Evolutionary conservation across 208 protist genomes (phyloP), one percentile per base, ranked within the genome.

Genomic region (Crithidia mellificae): DNA sequence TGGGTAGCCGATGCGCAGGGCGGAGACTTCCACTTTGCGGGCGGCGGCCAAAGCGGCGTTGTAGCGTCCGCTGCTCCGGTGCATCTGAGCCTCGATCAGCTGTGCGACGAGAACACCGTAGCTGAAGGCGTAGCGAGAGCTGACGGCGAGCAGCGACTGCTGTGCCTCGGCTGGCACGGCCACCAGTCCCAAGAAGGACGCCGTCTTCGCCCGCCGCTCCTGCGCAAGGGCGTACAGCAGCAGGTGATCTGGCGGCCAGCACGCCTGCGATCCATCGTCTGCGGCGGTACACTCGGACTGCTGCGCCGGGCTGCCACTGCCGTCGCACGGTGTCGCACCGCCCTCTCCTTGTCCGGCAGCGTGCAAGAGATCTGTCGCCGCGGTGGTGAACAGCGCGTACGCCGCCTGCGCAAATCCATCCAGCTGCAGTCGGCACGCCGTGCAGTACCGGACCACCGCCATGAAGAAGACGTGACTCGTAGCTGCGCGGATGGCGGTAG

Each of bases 181-280:
- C 2, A 74, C 66, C 55, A 85, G 80, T 2, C 77, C 85, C 11
- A 93, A 71, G 32, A 90, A 92, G 25, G 73, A 27, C 12, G 84
- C 87, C 36, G 87, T 34, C 65, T 87, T 72, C 12, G 80, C 87
- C 2, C 85, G 77, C 22, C 80, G 64, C 47, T 81, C 73, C 53
- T 93, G 90, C 32, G 84, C 72, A 36, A 81, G 49, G 8, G 81
- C 63, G 63, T 83, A 85, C 11, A 95, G 65, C 12, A 95, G 50
- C 5, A 95, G 70, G 49, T 88, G 77, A 43, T 95, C 87, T 11
- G 87, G 81, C n/a, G 85, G 74, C 80, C 81, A 93, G 51, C 78
- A 92, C 11, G 44, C 30, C 8, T 12, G 38, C 6, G 27, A 32
- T 2, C 19, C 30, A 11, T 4, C 17, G 4, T 2, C 30, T 25